A percentile compares a stretch with the other conserved stretches of the same genome.
phyloP scores from a whole-genome alignment of 2,329 filamentous ascomycete species.

The Podosphaera xanthii region DNA sequence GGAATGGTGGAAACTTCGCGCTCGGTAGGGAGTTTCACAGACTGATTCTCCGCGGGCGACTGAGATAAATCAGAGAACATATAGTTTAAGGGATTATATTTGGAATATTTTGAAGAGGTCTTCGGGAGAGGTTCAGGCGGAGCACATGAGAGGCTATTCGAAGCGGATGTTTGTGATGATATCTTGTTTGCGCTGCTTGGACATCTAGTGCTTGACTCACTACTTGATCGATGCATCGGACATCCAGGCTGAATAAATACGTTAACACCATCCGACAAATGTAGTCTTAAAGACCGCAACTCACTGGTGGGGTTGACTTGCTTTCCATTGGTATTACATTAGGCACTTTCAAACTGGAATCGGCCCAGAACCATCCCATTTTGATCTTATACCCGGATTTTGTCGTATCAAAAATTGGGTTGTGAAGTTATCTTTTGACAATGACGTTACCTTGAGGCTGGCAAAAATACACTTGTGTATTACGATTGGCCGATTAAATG shows the following conservation, averaged over 20 bases:
- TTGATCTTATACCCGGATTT: neutral
- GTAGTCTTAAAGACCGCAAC: neutral
- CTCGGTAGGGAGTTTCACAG: constrained; percentile 48
- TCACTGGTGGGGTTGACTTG: constrained; percentile 12
- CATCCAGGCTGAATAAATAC: constrained; percentile 31
- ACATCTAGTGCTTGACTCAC: constrained; percentile 10
- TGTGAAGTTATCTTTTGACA: too few relatives aligned
- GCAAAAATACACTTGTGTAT: too few relatives aligned
- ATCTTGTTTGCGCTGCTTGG: constrained; percentile 14
- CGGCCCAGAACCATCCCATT: constrained; percentile 17
- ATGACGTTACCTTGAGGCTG: too few relatives aligned
- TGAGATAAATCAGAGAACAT: constrained; percentile 84
- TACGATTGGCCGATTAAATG: too few relatives aligned
- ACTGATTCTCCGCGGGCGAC: constrained; percentile 49
- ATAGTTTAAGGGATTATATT: constrained; percentile 68
- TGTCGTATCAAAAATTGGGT: too few relatives aligned
- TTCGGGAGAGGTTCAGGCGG: constrained; percentile 8
- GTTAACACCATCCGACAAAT: neutral
- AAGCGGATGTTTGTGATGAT: constrained; percentile 13
- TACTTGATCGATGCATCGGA: constrained; percentile 35
- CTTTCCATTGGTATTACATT: constrained; percentile 9
- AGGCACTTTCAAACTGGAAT: constrained; percentile 9
- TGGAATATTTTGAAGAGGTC: constrained; percentile 31
- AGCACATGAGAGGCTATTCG: constrained; percentile 4
- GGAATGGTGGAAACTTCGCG: constrained; percentile 81